These are phyloP conservation scores for Albophoma yamanashiensis DNA, from an alignment of 2,329 filamentous ascomycete species.

Conservation along the genomic window DNA sequence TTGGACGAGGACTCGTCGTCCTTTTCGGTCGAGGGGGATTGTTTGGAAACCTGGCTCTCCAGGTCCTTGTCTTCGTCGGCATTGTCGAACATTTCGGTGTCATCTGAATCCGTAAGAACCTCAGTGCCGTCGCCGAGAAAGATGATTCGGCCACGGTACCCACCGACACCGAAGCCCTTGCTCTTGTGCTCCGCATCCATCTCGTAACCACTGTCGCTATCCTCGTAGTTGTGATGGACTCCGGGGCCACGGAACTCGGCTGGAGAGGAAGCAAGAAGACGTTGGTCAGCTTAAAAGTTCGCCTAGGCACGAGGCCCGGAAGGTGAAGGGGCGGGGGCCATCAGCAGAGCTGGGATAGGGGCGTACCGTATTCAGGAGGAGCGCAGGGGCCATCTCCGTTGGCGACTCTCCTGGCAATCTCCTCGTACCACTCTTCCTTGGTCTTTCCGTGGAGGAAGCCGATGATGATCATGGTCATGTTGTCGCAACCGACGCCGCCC, in stretches of 20 bases:
- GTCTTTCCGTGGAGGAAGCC: constrained; percentile 83
- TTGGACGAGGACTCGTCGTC: neutral
- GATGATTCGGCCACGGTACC: constrained; percentile 79
- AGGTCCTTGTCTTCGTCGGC: constrained; percentile 77
- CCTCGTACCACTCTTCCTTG: constrained; percentile 97
- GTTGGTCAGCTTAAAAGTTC: constrained; percentile 11
- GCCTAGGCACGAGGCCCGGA: constrained; percentile 6
- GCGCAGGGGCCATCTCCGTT: constrained; percentile 97
- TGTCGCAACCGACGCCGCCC: constrained; percentile 95
- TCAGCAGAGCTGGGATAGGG: constrained; percentile 24
- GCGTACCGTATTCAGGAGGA: constrained; percentile 97
- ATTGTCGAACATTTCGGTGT: constrained; percentile 90
- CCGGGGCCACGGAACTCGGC: constrained; percentile 79
- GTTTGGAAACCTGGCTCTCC: constrained; percentile 70
- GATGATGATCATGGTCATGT: constrained; percentile 96
- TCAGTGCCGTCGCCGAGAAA: constrained; percentile 92
- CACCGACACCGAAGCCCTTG: constrained; percentile 54
- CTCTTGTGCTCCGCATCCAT: constrained; percentile 57
- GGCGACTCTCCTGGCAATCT: constrained; percentile 85
- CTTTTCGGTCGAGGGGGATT: constrained; percentile 14
- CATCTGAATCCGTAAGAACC: constrained; percentile 77
- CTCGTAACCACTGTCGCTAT: constrained; percentile 68
- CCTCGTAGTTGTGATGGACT: constrained; percentile 73
- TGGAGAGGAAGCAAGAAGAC: constrained; percentile 23
- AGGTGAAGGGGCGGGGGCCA: constrained; percentile 1